Conservation (phyloP, 176 grass and related monocot species). For the Chrysopogon serrulatus region DNA sequence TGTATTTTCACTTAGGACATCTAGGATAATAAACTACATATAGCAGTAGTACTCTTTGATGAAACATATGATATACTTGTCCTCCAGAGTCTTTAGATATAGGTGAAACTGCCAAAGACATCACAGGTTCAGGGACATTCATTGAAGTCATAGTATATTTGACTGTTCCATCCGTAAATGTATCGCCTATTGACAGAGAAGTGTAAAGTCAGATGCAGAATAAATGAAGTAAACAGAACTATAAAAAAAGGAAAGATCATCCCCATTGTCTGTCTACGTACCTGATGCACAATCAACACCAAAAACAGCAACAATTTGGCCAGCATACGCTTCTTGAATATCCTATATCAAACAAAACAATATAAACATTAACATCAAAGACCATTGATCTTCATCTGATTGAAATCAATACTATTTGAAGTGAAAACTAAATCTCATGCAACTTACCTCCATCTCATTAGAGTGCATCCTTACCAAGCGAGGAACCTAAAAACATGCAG, state of each 20-base stretch:
- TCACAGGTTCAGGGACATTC: constrained; percentile 98
- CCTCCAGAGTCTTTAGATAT: constrained; percentile 99
- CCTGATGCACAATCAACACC: constrained; percentile 97
- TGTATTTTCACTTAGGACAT: constrained; percentile 23
- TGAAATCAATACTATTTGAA: background rate
- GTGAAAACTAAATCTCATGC: background rate
- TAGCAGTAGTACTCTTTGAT: background rate
- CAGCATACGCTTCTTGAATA: constrained; percentile 97
- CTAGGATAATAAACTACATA: constrained; percentile 3
- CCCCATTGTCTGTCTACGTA: background rate
- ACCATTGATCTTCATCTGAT: background rate
- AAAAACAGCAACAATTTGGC: constrained; percentile 99
- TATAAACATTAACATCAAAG: background rate
- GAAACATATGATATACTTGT: constrained; percentile 60
- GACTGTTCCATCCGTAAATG: constrained; percentile 90
- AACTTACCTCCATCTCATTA: constrained; percentile 94
- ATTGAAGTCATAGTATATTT: constrained; percentile 99
- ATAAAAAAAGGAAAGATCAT: background rate
- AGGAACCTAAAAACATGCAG: constrained; percentile 61
- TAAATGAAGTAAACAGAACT: background rate
- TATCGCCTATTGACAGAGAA: constrained; percentile 71
- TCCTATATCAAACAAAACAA: constrained; percentile 49
- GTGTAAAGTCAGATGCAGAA: constrained; percentile 12
- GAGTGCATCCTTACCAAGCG: constrained; percentile 98
- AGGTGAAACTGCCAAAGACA: constrained; percentile 95